Evolutionary conservation across 1,284 basidiomycete species (phyloP), one percentile per base, ranked within the genome.

Genomic region (Naganishia cerealis): DNA sequence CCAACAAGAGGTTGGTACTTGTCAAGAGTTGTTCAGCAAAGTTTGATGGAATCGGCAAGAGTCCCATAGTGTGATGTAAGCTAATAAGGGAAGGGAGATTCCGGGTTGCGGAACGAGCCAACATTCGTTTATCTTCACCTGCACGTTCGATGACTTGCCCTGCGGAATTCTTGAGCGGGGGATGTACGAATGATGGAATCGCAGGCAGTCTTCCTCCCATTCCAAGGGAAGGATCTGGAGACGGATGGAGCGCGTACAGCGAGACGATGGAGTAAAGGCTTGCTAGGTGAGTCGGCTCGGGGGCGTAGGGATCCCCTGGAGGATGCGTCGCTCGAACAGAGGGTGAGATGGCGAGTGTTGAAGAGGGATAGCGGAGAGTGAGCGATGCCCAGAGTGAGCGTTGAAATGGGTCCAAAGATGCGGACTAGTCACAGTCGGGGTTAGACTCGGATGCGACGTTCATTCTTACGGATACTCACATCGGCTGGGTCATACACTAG

Each of bases 401-500:
- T 68, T 79, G 77, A 75, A 80, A 80, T 2, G 79, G 76, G 0
- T 78, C 77, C 73, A 80, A 78, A 0, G 78, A 80, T 36, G 75
- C 70, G 8, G 75, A 67, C 75, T 78, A 53, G 9, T n/a, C 24
- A 33, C 15, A 18, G 29, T 58, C 62, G 13, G 12, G 15, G 43
- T 67, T 36, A 66, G 61, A 16, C 9, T 38, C 1, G 29, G 39
- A 33, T 5, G 36, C 1, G 38, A 18, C 18, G 67, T 24, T 29
- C 24, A n/a, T 21, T 12, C 18, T n/a, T 16, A 43, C 8, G 15
- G 39, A 18, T 8, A 72, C 77, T 73, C 59, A 77, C 75, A 57
- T 80, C 78, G 55, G 78, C 78, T 4, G 78, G 77, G 71, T 79
- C 75, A 59, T 79, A 80, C 56, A 79, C 78, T 39, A 80, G 71